Evolutionary conservation across 2,329 filamentous ascomycete species (phyloP), one percentile per base, ranked within the genome.

Genomic region (Venturia oleaginea): DNA sequence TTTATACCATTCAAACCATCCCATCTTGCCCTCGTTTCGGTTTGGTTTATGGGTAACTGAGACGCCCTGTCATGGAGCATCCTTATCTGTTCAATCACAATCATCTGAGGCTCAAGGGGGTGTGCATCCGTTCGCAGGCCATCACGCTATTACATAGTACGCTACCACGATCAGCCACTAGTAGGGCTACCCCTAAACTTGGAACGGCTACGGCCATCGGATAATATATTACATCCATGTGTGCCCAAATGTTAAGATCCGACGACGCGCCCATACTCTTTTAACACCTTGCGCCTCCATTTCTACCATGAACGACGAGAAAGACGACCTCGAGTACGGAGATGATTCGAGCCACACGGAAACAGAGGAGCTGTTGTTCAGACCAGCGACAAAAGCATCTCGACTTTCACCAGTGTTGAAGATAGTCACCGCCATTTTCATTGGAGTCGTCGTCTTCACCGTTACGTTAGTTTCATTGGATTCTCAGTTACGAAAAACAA

Each of bases 101-200:
- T 55, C 27, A n/a, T 15, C 51, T 34, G 30, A 37, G 51, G 15
- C 30, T 34, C 51, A 34, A 57, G 22, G 51, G 51, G 30, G 51
- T 30, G 51, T 34, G 30, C 48, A 55, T 32, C 10, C 24, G 46
- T 51, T 51, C 46, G 11, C 48, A 32, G 19, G 27, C 24, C 15
- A n/a, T n/a, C n/a, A n/a, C n/a, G n/a, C n/a, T n/a, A n/a, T n/a
- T n/a, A n/a, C n/a, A 27, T n/a, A 32, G 34, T 30, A 57, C 51
- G 27, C 51, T 57, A 57, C 30, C 51, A 7, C 10, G 51, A 57
- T 57, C 51, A 57, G 51, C 51, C 51, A 37, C 51, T 57, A 57
- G 51, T 34, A 57, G 51, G 51, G 51, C 51, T 57, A 57, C 51
- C 51, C 51, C 51, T 57, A 57, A 57, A 57, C 51, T 37, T 57